phyloP scores from a whole-genome alignment of 2,329 filamentous ascomycete genomes.

The Ophiostoma perfectum region DNA sequence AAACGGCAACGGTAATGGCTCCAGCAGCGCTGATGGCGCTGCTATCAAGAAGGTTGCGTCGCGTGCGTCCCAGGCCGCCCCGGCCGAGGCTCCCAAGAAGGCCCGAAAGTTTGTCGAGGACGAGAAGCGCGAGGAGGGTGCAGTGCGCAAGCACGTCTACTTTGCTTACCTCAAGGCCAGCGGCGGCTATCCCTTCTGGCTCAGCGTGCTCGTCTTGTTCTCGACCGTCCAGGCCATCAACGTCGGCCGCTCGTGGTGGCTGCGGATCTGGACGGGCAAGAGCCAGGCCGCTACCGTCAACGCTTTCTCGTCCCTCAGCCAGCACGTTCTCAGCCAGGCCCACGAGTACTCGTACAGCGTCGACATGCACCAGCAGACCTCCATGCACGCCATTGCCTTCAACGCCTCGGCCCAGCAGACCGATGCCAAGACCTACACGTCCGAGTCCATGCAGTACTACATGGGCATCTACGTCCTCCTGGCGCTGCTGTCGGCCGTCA shows the following conservation, averaged over 20 bases:
- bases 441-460: conserved; percentile 53
- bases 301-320: conserved; percentile 15
- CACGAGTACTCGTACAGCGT: conserved; percentile 39
- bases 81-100: conserved; percentile 38
- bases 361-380: conserved; percentile 28
- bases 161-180: conserved; percentile 60
- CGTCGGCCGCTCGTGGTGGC: conserved; percentile 58
- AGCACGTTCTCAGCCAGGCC: conserved; percentile 12
- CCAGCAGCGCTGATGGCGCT: conserved; percentile 31
- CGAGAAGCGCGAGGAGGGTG: conserved; percentile 65
- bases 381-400: conserved; percentile 33
- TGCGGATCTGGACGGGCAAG: conserved; percentile 55
- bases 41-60: conserved; percentile 24
- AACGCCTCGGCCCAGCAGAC: conserved; percentile 20
- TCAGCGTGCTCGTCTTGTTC: conserved; percentile 49
- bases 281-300: conserved; percentile 21
- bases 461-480: conserved; percentile 62
- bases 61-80: conserved; percentile 16
- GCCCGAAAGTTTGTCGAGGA: conserved; percentile 71
- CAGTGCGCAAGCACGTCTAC: conserved; percentile 64
- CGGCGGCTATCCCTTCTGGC: conserved; percentile 59
- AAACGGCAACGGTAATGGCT: conserved; percentile 38
- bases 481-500: conserved; percentile 49
- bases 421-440: conserved; percentile 9
- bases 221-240: conserved; percentile 49